These are phyloP conservation scores for Cynanchum wilfordii DNA, from an alignment of 257 asterid species.

Conservation along the genomic window DNA sequence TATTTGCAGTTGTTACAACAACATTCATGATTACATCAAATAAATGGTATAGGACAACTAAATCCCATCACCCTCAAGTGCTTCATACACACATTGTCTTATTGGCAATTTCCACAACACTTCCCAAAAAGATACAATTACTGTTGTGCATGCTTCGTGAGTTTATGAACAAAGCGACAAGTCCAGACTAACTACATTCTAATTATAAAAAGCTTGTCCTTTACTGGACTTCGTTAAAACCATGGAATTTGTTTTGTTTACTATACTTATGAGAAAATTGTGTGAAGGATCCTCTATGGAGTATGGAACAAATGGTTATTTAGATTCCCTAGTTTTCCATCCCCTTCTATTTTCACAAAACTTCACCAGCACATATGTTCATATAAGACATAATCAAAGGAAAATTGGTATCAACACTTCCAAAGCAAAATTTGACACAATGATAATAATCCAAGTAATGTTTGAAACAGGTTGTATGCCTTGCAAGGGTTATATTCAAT, in stretches of 20 bases:
- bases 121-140: background rate
- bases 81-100: background rate
- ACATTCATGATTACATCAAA: no score
- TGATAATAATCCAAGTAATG: background rate
- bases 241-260: background rate
- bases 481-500: background rate
- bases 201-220: background rate
- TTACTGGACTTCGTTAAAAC: background rate
- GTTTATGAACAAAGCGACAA: background rate
- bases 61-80: background rate
- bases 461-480: background rate
- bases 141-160: background rate
- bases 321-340: background rate
- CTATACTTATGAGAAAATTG: background rate
- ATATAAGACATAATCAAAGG: background rate
- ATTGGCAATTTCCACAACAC: background rate
- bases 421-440: background rate
- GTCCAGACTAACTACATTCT: background rate
- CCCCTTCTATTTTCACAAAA: background rate
- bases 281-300: background rate
- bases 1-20: background rate
- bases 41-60: no score
- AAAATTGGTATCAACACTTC: background rate
- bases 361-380: background rate
- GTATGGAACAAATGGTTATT: background rate